Base-by-base conservation (phyloP, 768 basidiomycete genomes). In the Tricholoma hemisulphureum region DNA sequence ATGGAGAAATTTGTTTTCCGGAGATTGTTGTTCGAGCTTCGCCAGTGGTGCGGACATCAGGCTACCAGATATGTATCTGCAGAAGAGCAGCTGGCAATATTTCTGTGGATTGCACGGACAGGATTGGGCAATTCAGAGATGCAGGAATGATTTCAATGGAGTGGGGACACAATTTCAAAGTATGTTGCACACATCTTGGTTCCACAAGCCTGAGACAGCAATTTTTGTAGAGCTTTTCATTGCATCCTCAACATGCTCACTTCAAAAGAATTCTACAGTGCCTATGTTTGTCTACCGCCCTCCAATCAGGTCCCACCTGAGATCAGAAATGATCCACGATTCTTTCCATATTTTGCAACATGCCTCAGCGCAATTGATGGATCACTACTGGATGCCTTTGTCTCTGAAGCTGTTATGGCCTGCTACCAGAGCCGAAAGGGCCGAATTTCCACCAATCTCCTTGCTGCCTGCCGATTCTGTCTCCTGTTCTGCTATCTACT, bases 121-220 rank as follows among this genome's bases (percentile, higher is more conserved):
- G 48, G 48, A 20, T 9, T 21, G 9, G 20, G 48, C 2, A 49
- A 49, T 26, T 23, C 23, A 16, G 48, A 49, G 11, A 3, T 26
- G 48, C 48, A 49, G 21, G 48, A 49, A 49, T 55, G 67, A 6
- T 78, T 79, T 58, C 76, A 77, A 58, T 55, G 67, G 1, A 72
- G 72, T 60, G 70, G 66, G 11, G 73, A 73, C 24, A 77, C 75
- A 0, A 72, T 77, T 13, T 72, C 69, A n/a, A 67, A 69, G 76
- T 73, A 49, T 31, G 58, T 58, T 35, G 18, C 14, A 9, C n/a
- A 11, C 16, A 52, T 51, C 8, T 57, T 31, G 31, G 13, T 50
- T 21, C 11, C n/a, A n/a, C 21, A 18, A 50, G 39, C 29, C 28
- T 31, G 18, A 34, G 9, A 9, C 28, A 18, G 6, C n/a, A 26